Evolutionary conservation across 1,284 basidiomycete species (phyloP), one percentile per base, ranked within the genome.

Genomic region (Meira nashicola): DNA sequence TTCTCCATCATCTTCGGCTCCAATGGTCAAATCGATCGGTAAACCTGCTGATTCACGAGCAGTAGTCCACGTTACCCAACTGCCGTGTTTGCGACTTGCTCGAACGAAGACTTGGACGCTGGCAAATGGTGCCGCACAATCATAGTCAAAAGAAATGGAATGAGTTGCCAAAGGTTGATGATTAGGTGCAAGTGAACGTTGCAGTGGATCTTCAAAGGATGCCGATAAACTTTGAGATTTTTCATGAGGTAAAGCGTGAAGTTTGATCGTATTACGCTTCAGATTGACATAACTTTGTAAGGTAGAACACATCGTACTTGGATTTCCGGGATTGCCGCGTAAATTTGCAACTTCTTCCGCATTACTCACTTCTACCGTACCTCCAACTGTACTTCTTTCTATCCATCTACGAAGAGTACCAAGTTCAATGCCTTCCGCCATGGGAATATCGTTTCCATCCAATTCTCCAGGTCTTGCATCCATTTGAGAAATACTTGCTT

Each of bases 231-330:
- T 25, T 3, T 17, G 17, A 4, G 43, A 17, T 9, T 25, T 44
- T 17, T 44, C 23, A 3, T 44, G 43, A 25, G 23, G 49, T 14
- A 55, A 14, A 21, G 39, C 39, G 11, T 43, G 60, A 15, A 74
- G 65, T 44, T 63, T 64, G 56, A 74, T 60, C 0, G 71, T 73
- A 52, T 74, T 74, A 17, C 72, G 65, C 60, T 74, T 74, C 38
- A 74, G 62, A 49, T 74, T 74, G 56, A 74, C 71, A 39, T 65
- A 70, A n/a, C 71, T 69, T 55, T 74, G 72, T 28, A 74, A 60
- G 8, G 71, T 73, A 19, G 71, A 71, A 60, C 65, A 73, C 21
- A 74, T 53, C 12, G 70, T 64, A n/a, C 60, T 59, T 8, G 55
- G 59, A 14, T 57, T 39, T 19, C 62, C 53, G 2, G 62, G 25